phyloP scores from a whole-genome alignment of 148 eudicot species.

The Heliamphora exappendiculata region DNA sequence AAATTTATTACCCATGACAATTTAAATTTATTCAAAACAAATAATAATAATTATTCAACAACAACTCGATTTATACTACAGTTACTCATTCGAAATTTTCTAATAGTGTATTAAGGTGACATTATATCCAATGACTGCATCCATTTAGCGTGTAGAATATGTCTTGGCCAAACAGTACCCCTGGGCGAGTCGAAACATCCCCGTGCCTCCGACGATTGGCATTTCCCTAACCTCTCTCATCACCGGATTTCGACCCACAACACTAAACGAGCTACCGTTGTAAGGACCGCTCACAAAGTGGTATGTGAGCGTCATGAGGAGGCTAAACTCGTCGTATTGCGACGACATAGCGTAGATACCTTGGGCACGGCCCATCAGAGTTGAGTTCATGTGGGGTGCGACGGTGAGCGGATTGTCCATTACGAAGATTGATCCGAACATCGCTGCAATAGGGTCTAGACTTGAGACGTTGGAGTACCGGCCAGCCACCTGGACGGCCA shows the following conservation, averaged over 20 bases:
- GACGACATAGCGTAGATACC: constrained; percentile 7
- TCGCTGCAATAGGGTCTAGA: background rate
- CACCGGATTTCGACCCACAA: background rate
- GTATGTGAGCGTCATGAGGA: constrained; percentile 8
- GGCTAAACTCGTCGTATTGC: constrained; percentile 1
- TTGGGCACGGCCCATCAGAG: constrained; percentile 6
- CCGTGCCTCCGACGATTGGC: constrained; percentile 1
- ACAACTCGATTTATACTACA: too few relatives aligned
- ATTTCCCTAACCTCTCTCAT: background rate
- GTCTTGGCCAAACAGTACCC: background rate
- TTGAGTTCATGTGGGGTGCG: background rate
- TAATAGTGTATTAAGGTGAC: background rate
- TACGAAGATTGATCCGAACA: constrained; percentile 4
- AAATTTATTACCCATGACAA: background rate
- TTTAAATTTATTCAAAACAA: background rate
- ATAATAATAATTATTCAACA: too few relatives aligned
- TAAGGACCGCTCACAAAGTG: background rate
- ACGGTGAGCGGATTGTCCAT: constrained; percentile 11
- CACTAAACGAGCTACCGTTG: constrained; percentile 8
- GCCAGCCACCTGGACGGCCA: constrained; percentile 6
- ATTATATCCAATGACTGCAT: constrained; percentile 1
- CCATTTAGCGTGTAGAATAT: constrained; percentile 1
- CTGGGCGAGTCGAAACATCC: background rate
- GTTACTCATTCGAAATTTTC: too few relatives aligned
- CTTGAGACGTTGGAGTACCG: background rate